Base-by-base conservation (phyloP, 352 stramenopile genomes). In the Phytophthora melonis region DNA sequence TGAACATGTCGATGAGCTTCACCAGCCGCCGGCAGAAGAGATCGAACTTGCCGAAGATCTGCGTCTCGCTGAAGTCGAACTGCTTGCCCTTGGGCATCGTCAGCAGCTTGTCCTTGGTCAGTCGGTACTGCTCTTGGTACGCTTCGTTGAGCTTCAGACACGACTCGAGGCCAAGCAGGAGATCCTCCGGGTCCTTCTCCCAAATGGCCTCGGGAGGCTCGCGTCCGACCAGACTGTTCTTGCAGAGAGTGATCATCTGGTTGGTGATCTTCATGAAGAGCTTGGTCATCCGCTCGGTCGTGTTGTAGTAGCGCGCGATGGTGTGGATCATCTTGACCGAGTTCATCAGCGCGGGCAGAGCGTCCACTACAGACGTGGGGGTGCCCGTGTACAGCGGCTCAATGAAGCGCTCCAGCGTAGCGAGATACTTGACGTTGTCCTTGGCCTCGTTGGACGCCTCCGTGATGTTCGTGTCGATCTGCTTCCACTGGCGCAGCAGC, bases 1-100 rank as follows among this genome's bases (percentile, higher is more conserved):
- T 94, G 62, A 97, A 98, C 89, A 97, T 96, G 75, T 97, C 92
- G 58, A 97, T 97, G 49, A 97, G 84, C 70, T 97, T 97, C 10
- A 98, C 91, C 3, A 97, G 71, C 6, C 91, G 89, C 0, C 92
- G 79, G 64, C 91, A 97, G 66, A 98, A 98, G 0, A 98, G 72
- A 62, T 98, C 92, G 60, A 98, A 95, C 58, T 97, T 97, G 53
- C 92, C 91, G 59, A 98, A 98, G 53, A 97, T 96, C 56, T 97
- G 90, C 5, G 89, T 93, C 66, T 98, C 92, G 36, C 82, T 93
- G 68, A 98, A 97, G 69, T 97, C 92, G 58, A 97, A 97, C 72
- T 98, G 91, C 62, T 95, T 96, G 10, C 92, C 92, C 64, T 95
- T 97, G 8, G 92, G 90, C 84, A 97, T 95, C 10, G 88, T 94